Percentiles rank a stretch among this genome's conserved stretches.
These are phyloP conservation scores for Urochloa ruziziensis DNA, from an alignment of 176 grass and related monocot species.

Conservation along the genomic window DNA sequence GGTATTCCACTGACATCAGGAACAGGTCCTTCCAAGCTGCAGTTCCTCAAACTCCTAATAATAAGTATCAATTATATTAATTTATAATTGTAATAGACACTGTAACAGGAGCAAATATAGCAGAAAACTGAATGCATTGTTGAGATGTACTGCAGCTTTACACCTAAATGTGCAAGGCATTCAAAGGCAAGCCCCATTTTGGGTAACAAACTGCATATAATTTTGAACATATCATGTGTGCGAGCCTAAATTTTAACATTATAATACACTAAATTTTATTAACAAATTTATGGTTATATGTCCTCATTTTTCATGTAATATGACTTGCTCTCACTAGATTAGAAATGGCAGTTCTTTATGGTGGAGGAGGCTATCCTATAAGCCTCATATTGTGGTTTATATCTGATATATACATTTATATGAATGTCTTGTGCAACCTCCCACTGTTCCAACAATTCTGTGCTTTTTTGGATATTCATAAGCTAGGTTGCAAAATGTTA, in stretches of 20 bases:
- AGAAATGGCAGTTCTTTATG: not conserved
- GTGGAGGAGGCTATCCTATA: not conserved
- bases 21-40: constrained; percentile 63
- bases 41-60: constrained; percentile 81
- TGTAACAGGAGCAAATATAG: not conserved
- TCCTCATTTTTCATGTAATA: too few relatives aligned
- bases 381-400: not conserved
- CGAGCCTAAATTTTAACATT: not conserved
- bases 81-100: constrained; percentile 2
- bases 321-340: not conserved
- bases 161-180: not conserved
- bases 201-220: not conserved
- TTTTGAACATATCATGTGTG: not conserved
- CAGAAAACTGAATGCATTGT: too few relatives aligned
- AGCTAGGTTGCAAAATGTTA: not conserved
- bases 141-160: constrained; percentile 1
- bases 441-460: not conserved
- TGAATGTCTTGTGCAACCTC: not conserved
- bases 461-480: not conserved
- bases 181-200: not conserved
- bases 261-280: not conserved
- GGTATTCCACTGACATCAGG: constrained; percentile 65
- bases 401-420: not conserved
- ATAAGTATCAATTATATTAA: constrained; percentile 23
- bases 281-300: not conserved